phyloP scores from a whole-genome alignment of 768 basidiomycete species.

The Chiua virens region DNA sequence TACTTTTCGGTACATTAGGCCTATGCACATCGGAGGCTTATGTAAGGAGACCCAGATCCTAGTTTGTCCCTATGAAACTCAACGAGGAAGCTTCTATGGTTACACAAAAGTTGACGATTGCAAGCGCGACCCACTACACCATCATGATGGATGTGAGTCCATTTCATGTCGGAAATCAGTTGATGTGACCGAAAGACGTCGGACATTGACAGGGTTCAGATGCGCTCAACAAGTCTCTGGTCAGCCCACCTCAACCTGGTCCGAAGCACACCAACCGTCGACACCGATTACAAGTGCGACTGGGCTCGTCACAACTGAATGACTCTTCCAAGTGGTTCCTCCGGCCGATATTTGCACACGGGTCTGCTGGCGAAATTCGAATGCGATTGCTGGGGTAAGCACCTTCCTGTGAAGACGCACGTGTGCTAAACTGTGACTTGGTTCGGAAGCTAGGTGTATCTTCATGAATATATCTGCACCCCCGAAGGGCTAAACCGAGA shows the following conservation, averaged over 20 bases:
- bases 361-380: slow-evolving; percentile 89
- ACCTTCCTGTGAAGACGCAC: too few relatives aligned
- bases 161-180: too few relatives aligned
- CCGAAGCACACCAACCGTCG: too few relatives aligned
- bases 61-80: too few relatives aligned
- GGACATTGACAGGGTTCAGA: slow-evolving; percentile 79
- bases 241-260: slow-evolving; percentile 70
- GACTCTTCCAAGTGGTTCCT: slow-evolving; percentile 27
- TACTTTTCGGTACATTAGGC: too few relatives aligned
- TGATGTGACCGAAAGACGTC: slow-evolving; percentile 30
- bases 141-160: too few relatives aligned
- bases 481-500: slow-evolving; percentile 93
- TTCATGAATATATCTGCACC: slow-evolving; percentile 96
- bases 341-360: slow-evolving; percentile 71
- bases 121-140: too few relatives aligned
- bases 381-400: slow-evolving; percentile 92
- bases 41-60: too few relatives aligned
- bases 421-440: background rate
- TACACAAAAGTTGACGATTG: too few relatives aligned
- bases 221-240: slow-evolving; percentile 74
- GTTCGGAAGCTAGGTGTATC: slow-evolving; percentile 85
- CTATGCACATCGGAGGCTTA: too few relatives aligned
- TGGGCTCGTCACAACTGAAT: slow-evolving; percentile 17
- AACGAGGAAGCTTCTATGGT: too few relatives aligned
- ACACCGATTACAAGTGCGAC: too few relatives aligned